phyloP scores from a whole-genome alignment of 176 grass and related monocot genomes.

The Chloris gayana region DNA sequence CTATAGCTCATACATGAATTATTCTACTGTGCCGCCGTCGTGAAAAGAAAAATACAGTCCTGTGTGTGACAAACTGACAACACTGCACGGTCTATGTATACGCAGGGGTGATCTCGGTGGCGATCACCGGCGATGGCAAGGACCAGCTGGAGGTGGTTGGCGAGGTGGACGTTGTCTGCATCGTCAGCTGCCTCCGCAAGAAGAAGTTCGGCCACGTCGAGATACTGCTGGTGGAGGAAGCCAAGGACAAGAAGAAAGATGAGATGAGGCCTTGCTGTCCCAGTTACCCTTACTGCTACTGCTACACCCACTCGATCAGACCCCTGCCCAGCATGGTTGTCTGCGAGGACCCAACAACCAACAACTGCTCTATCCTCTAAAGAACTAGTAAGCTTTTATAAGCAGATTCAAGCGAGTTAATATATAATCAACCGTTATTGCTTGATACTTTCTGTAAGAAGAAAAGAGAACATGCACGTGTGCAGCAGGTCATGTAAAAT shows the following conservation, averaged over 20 bases:
- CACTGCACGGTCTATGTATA: background rate
- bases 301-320: background rate
- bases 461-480: no score
- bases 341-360: no score
- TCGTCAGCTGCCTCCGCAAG: constrained; percentile 53
- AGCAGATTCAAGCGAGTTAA: no score
- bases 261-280: background rate
- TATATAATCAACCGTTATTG: no score
- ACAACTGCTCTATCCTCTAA: no score
- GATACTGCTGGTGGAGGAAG: constrained; percentile 59
- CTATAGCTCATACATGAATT: no score
- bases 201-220: constrained; percentile 50
- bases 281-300: background rate
- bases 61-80: background rate
- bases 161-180: constrained; percentile 50
- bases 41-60: no score
- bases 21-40: no score
- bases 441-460: no score
- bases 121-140: constrained; percentile 48
- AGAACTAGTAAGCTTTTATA: no score
- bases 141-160: constrained; percentile 62
- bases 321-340: no score
- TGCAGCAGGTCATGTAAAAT: no score
- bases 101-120: constrained; percentile 48
- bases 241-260: constrained; percentile 36